Base-by-base conservation (phyloP, 495 filamentous ascomycete species). In the Zalerion maritima region DNA sequence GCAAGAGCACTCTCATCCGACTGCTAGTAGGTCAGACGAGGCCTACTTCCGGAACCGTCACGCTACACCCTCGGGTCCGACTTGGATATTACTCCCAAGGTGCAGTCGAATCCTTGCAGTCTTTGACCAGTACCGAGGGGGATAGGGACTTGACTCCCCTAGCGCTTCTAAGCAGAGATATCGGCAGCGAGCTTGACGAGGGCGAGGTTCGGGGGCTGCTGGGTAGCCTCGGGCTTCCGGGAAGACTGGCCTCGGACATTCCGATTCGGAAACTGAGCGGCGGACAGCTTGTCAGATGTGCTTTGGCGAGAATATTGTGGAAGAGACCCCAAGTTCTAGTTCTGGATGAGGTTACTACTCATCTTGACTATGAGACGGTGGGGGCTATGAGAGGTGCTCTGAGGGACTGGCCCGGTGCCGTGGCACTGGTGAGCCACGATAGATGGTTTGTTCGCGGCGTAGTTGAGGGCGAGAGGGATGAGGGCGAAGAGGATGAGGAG, bases 271-370 rank as follows among this genome's bases (percentile, higher is more conserved):
- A 69, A 40, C 54, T 89, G 0, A 81, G 76, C 3, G 81, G 81
- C 15, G 81, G 81, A 0, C 81, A 89, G 52, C 57, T 79, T 6
- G 80, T 85, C n/a, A 63, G 81, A 11, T 52, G 80, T n/a, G 71
- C 78, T 18, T 54, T 89, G 23, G 79, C 79, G 7, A 53, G 68
- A 28, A 49, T 85, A 3, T 45, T 85, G 20, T 76, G 73, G 69
- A 57, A 51, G 21, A 54, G 62, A 7, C 81, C 81, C 25, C 79
- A 83, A 16, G 58, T 79, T 14, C 64, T 91, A 14, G 64, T 91
- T 9, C 66, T 91, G 6, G 81, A 91, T 43, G 81, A 91, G 47
- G 73, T 78, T 11, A 87, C 78, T 6, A 91, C 81, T n/a, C 81
- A 87, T 55, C 54, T 91, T 20, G 81, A 91, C 40, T 75, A 73